Evolutionary conservation across 2,329 filamentous ascomycete genomes (phyloP), one percentile per base, ranked within the genome.

Genomic region (Huntiella moniliformis): DNA sequence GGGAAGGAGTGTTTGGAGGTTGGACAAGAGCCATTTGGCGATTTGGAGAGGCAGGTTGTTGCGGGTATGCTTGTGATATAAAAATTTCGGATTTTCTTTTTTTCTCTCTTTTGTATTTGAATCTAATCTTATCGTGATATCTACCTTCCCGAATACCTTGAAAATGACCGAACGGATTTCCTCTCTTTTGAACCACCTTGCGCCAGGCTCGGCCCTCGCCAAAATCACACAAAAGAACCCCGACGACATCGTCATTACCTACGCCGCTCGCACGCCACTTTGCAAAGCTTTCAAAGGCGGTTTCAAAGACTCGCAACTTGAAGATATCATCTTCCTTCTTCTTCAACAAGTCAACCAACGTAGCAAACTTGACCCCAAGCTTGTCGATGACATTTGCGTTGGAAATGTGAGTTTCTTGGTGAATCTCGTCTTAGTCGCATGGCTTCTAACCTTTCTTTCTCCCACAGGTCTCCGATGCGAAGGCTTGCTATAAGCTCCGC

Each of bases 181-280:
- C 57, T 87, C 82, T 53, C 82, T 96, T 57, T 72, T 94, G 56
- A 86, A 79, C 66, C 87, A 96, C 63, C 70, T 95, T 59, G 70
- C 80, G 50, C 82, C 84, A 43, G 74, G 73, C 54, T 77, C 77
- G 56, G 77, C 75, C 42, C 62, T 95, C 53, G 73, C 75, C 55
- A 67, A 77, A 51, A 82, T 95, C 58, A 86, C 83, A 48, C 77
- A 83, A 55, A 87, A 96, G 70, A 92, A 93, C 63, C 76, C 87
- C 54, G 88, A 96, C 61, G 91, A 98, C 67, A 73, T 98, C 46
- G 91, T 98, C 60, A 94, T 96, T 58, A 98, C 91, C 5, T 75
- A 92, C 49, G 88, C 88, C 22, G 69, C 87, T 56, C 82, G 91
- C 47, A 95, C 88, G 22, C 86, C 91, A 1, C 72, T 98, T 51